These are phyloP conservation scores for Botrytis fragariae DNA, from an alignment of 2,329 filamentous ascomycete genomes.

Conservation along the genomic window DNA sequence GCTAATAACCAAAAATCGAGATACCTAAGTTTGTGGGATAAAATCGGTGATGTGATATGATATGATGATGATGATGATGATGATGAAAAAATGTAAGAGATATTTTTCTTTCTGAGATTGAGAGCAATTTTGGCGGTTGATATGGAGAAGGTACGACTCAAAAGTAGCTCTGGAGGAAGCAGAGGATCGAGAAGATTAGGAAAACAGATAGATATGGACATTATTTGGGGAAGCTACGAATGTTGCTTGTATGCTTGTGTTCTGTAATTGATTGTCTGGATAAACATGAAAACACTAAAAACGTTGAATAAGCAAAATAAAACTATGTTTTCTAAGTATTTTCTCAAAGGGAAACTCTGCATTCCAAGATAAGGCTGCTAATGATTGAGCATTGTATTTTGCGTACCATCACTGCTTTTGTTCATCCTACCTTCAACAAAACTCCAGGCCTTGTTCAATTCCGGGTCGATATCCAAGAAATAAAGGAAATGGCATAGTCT, in stretches of 20 bases:
- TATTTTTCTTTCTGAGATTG: accelerated
- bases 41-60: neutral
- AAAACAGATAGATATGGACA: neutral
- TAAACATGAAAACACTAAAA: neutral
- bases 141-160: neutral
- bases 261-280: neutral
- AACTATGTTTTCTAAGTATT: neutral
- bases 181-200: too few relatives aligned
- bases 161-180: too few relatives aligned
- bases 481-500: neutral
- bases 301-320: too few relatives aligned
- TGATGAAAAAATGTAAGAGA: neutral
- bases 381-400: neutral
- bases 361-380: neutral
- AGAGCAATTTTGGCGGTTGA: accelerated
- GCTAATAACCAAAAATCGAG: neutral
- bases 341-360: neutral
- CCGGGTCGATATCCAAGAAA: neutral
- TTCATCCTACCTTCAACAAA: neutral
- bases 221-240: neutral
- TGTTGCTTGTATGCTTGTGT: too few relatives aligned
- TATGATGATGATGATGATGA: neutral
- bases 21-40: neutral
- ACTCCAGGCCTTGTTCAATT: neutral
- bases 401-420: neutral